Evolutionary conservation across 257 asterid species (phyloP).

Genomic region (Euphrasia confusa): DNA sequence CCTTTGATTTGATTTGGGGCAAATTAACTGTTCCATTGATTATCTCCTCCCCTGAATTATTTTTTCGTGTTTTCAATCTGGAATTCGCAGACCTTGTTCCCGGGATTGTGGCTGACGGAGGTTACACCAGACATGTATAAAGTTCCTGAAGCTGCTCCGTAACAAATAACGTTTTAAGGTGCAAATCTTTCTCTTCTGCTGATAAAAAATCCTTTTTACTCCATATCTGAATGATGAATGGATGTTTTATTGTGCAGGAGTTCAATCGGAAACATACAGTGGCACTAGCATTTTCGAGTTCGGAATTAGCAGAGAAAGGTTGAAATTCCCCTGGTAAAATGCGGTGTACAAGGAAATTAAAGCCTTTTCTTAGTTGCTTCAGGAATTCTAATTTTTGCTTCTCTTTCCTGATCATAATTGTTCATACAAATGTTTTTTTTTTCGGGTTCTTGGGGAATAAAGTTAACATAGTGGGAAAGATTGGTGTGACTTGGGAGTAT

Average conservation of each 20-base stretch:
- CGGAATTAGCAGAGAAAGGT: constrained; percentile 21
- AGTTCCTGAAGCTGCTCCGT: constrained; percentile 52
- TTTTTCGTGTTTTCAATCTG: neutral
- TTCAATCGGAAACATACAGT: constrained; percentile 10
- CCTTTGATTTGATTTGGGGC: neutral
- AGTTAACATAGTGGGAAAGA: constrained; percentile 31
- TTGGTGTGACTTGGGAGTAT: constrained; percentile 20
- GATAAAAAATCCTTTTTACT: constrained; percentile 4
- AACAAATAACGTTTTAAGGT: constrained; percentile 23
- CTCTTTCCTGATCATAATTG: constrained; percentile 27
- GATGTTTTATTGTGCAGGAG: constrained; percentile 20
- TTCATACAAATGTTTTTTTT: constrained; percentile 32
- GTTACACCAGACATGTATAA: constrained; percentile 70
- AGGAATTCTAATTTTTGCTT: constrained; percentile 27
- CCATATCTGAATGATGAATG: constrained; percentile 18
- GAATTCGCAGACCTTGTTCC: constrained; percentile 51
- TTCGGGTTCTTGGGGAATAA: constrained; percentile 32
- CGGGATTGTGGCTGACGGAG: constrained; percentile 71
- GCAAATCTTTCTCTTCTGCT: neutral
- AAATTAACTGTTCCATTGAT: constrained; percentile 21
- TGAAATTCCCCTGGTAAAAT: constrained; percentile 21
- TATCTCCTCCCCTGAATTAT: neutral
- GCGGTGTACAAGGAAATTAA: constrained; percentile 19
- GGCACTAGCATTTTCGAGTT: constrained; percentile 24
- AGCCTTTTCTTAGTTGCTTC: constrained; percentile 14